A percentile compares a stretch with the other conserved stretches of the same genome.
phyloP scores from a whole-genome alignment of 108 stramenopile genomes.

The Cylindrotheca closterium region DNA sequence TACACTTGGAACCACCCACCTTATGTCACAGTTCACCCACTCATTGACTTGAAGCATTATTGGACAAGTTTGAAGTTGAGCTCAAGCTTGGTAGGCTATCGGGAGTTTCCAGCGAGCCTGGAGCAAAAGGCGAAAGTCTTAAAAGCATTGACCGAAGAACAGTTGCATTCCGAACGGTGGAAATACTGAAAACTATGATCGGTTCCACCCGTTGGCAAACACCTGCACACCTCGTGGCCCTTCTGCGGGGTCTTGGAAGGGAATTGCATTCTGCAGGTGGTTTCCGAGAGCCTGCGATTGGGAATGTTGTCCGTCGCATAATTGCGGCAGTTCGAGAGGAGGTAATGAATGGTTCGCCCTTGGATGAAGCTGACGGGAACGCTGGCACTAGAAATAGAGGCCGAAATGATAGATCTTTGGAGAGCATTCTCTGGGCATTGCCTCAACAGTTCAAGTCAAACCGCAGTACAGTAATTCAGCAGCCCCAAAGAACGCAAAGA shows the following conservation, averaged over 20 bases:
- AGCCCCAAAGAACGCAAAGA: slow-evolving; percentile 15
- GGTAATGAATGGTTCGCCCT: slow-evolving; percentile 36
- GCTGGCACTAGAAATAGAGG: slow-evolving; percentile 6
- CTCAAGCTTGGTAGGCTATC: slow-evolving; percentile 71
- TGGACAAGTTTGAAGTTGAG: slow-evolving; percentile 76
- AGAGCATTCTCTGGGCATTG: slow-evolving; percentile 87
- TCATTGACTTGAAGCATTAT: slow-evolving; percentile 29
- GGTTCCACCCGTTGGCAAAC: slow-evolving; percentile 84
- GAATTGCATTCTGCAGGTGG: slow-evolving; percentile 77
- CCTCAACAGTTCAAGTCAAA: slow-evolving; percentile 61
- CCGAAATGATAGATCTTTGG: slow-evolving; percentile 45
- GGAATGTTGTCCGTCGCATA: slow-evolving; percentile 76
- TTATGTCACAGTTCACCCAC: too few species aligned
- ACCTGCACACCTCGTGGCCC: slow-evolving; percentile 61
- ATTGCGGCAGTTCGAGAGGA: slow-evolving; percentile 84
- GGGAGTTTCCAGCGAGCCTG: neutral
- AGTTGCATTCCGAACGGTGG: slow-evolving; percentile 68
- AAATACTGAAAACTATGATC: slow-evolving; percentile 71
- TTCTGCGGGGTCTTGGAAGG: slow-evolving; percentile 74
- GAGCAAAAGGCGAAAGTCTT: slow-evolving; percentile 2
- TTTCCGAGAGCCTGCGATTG: slow-evolving; percentile 82
- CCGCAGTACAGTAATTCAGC: neutral
- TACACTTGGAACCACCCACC: neutral
- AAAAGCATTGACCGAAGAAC: slow-evolving; percentile 48
- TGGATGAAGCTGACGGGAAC: neutral